phyloP scores from a whole-genome alignment of 108 stramenopile genomes.

The Aurantiochytrium sp. region DNA sequence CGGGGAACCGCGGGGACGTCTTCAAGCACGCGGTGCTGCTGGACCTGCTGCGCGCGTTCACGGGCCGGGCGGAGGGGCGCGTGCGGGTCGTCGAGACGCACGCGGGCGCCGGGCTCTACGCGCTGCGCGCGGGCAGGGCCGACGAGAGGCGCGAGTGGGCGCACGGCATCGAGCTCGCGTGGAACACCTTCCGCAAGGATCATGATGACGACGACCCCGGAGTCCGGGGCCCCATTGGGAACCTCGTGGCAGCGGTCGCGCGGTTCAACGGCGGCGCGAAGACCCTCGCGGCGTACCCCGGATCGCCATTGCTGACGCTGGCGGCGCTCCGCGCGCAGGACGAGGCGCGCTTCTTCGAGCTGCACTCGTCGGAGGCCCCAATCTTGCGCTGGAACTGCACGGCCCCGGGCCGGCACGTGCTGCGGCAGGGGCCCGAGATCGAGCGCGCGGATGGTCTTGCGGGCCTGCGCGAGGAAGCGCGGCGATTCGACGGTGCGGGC shows the following conservation, averaged over 20 bases:
- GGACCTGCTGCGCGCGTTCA: neutral
- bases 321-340: neutral
- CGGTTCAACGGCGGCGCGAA: neutral
- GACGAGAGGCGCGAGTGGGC: neutral
- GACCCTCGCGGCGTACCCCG: too few species aligned
- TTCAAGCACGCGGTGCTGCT: conserved; percentile 19
- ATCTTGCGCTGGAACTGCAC: neutral
- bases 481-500: neutral
- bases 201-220: too few species aligned
- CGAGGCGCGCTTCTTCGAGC: neutral
- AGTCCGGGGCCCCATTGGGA: neutral
- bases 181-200: neutral
- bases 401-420: neutral
- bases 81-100: neutral
- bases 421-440: neutral
- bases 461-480: neutral
- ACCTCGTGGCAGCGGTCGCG: neutral
- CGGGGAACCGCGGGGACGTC: neutral
- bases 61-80: neutral
- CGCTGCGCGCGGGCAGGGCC: neutral
- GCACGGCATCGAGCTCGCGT: neutral
- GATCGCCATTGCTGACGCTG: neutral
- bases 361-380: neutral
- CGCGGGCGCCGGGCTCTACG: conserved; percentile 20
- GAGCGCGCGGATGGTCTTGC: neutral